phyloP scores from a whole-genome alignment of 2,329 filamentous ascomycete species.

The Exophiala aquamarina region DNA sequence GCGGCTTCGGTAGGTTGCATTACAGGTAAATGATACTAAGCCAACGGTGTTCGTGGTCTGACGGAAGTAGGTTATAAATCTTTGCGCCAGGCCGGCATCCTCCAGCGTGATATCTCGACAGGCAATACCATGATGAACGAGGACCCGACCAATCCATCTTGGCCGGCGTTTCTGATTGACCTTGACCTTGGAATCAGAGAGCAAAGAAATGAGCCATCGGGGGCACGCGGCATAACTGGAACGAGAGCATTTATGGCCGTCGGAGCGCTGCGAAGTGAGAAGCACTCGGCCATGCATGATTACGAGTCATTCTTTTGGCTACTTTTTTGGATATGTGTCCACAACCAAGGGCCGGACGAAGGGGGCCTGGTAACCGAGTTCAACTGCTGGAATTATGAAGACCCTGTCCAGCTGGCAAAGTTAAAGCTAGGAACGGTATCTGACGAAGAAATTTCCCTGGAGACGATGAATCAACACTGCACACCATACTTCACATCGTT shows the following conservation, averaged over 20 bases:
- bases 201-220: constrained; percentile 35
- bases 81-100: constrained; percentile 35
- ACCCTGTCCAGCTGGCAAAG: neutral
- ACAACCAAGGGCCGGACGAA: constrained; percentile 34
- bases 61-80: neutral
- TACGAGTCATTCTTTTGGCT: constrained; percentile 53
- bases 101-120: constrained; percentile 47
- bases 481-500: no score
- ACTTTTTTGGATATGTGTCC: constrained; percentile 48
- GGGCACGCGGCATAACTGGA: constrained; percentile 44
- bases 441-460: neutral
- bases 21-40: no score
- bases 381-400: neutral
- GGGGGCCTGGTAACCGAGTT: no score
- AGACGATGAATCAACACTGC: neutral
- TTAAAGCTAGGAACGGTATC: neutral
- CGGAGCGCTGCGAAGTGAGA: constrained; percentile 41
- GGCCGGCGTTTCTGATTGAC: constrained; percentile 40
- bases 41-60: neutral
- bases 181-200: constrained; percentile 41
- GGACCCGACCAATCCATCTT: constrained; percentile 40
- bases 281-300: constrained; percentile 50
- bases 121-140: constrained; percentile 51
- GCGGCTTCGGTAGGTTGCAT: no score
- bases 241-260: constrained; percentile 42